Conservation (phyloP, 169 alveolate genomes). For the Plasmodium knowlesi region DNA sequence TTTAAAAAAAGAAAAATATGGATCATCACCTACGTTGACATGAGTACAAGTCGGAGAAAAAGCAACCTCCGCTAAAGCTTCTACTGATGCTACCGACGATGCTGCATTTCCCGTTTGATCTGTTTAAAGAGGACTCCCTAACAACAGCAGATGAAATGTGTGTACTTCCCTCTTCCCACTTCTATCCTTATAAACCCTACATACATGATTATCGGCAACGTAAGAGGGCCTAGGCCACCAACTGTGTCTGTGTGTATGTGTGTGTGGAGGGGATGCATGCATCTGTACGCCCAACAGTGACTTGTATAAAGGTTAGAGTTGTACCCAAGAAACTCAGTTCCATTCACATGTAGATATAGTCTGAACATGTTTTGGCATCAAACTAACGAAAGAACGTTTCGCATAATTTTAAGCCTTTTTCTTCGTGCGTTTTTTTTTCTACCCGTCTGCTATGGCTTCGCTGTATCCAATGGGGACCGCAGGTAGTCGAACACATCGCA, state of each 20-base stretch:
- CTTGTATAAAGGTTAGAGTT: not conserved
- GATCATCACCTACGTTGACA: not conserved
- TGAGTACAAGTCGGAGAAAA: not conserved
- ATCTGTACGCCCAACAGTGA: not conserved
- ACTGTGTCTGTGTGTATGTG: not conserved
- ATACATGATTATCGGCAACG: not conserved
- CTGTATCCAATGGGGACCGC: not conserved
- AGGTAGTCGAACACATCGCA: not conserved
- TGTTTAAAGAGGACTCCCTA: not conserved
- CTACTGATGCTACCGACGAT: not conserved
- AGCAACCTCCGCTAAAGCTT: not conserved
- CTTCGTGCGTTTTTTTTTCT: not conserved
- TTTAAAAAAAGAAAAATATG: not conserved
- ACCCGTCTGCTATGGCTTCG: not conserved
- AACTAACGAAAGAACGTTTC: not conserved
- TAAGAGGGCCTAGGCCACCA: not conserved
- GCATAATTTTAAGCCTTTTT: not conserved
- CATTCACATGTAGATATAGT: not conserved
- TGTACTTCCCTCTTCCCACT: not conserved
- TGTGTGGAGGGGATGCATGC: not conserved
- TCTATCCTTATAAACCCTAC: not conserved
- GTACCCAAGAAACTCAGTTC: not conserved
- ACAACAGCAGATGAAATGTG: not conserved
- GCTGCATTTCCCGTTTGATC: not conserved
- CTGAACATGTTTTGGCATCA: not conserved